phyloP scores from a whole-genome alignment of 1,284 basidiomycete genomes.

The Rhodotorula sp. region DNA sequence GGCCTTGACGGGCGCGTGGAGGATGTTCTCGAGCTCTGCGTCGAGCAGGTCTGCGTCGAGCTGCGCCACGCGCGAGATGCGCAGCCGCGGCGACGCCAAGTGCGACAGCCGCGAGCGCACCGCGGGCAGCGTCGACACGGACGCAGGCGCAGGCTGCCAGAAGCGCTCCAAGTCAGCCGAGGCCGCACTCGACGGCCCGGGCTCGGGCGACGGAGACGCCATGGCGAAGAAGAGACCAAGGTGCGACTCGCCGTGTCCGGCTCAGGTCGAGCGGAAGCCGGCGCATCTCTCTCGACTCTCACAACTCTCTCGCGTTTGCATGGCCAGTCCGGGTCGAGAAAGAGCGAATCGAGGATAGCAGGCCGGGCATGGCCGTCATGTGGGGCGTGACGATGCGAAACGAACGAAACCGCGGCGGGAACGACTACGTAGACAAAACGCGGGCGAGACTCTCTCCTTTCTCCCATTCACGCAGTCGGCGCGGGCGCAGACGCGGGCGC shows the following conservation, averaged over 20 bases:
- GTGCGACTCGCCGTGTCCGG: too few relatives aligned
- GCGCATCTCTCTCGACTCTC: not conserved
- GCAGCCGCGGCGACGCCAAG: conserved; percentile 23
- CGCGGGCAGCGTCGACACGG: conserved; percentile 1
- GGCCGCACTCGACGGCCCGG: not conserved
- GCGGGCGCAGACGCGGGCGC: conserved; percentile 13
- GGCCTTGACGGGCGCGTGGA: conserved; percentile 78
- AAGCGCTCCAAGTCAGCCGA: conserved; percentile 13
- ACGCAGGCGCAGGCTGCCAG: conserved; percentile 26
- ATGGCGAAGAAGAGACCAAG: not conserved
- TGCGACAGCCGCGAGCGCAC: conserved; percentile 19
- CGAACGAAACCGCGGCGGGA: too few relatives aligned
- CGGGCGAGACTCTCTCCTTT: not conserved
- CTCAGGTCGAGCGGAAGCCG: not conserved
- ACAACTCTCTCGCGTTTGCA: too few relatives aligned
- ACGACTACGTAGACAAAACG: not conserved
- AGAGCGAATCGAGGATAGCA: too few relatives aligned
- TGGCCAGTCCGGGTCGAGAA: too few relatives aligned
- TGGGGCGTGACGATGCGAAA: too few relatives aligned
- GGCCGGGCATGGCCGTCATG: too few relatives aligned
- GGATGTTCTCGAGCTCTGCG: conserved; percentile 77
- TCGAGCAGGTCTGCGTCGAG: conserved; percentile 92
- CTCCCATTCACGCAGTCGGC: conserved; percentile 7
- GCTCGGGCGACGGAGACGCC: not conserved
- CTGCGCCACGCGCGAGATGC: conserved; percentile 74